Conservation (phyloP, 2,329 filamentous ascomycete species). For the Dothideomycetidae sp. region DNA sequence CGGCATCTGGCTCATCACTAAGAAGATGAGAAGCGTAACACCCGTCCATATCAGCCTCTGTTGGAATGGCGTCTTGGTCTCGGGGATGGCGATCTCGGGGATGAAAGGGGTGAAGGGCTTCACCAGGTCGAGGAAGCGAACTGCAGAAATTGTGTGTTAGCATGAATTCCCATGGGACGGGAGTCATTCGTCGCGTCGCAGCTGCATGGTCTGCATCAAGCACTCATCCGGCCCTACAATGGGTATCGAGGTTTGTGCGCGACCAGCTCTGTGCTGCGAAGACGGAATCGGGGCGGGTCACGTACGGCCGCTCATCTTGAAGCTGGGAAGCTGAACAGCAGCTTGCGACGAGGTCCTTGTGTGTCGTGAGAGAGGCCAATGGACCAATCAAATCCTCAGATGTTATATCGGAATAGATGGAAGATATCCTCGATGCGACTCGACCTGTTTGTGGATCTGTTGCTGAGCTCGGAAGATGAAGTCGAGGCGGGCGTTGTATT, state of each 20-base stretch:
- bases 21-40: conserved; percentile 82
- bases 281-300: conserved; percentile 1
- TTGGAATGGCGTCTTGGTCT: conserved; percentile 98
- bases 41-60: conserved; percentile 48
- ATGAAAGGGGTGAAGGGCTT: conserved; percentile 99
- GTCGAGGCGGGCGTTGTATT: conserved; percentile 16
- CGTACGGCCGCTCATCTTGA: conserved; percentile 4
- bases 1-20: conserved; percentile 99
- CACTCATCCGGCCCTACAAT: neutral
- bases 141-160: conserved; percentile 34
- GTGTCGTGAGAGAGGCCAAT: neutral
- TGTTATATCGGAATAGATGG: neutral
- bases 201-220: neutral
- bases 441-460: neutral
- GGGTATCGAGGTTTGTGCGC: too few relatives aligned
- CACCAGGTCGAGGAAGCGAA: conserved; percentile 98
- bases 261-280: neutral
- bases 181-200: too few relatives aligned
- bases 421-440: neutral
- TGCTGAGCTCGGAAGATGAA: conserved; percentile 5
- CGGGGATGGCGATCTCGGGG: conserved; percentile 94
- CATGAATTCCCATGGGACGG: neutral
- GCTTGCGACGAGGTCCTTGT: neutral
- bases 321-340: neutral
- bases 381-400: neutral